Conservation (phyloP, 306 rosid genomes). For the Urtica urens region DNA sequence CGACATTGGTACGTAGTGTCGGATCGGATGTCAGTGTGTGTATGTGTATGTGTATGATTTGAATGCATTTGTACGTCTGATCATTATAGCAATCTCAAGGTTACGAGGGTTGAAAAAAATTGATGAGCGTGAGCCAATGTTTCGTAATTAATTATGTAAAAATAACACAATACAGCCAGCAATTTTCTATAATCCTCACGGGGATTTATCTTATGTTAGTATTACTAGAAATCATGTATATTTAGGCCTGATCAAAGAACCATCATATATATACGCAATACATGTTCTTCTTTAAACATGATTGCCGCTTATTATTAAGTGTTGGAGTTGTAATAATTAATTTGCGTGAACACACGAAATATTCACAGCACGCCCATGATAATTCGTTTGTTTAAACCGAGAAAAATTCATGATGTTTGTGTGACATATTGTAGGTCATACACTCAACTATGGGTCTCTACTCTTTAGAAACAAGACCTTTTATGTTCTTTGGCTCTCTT, state of each 20-base stretch:
- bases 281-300: too few relatives aligned
- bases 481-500: neutral
- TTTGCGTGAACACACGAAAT: neutral
- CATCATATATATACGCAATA: too few relatives aligned
- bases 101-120: too few relatives aligned
- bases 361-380: neutral
- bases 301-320: neutral
- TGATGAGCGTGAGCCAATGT: too few relatives aligned
- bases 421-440: neutral
- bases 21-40: slow-evolving; percentile 6
- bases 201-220: too few relatives aligned
- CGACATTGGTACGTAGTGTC: neutral
- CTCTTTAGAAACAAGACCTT: neutral
- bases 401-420: neutral
- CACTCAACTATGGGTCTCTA: neutral
- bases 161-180: too few relatives aligned
- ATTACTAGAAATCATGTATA: too few relatives aligned
- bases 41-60: slow-evolving; percentile 10
- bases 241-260: neutral
- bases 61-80: neutral
- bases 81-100: neutral
- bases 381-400: neutral
- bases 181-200: too few relatives aligned
- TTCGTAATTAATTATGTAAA: too few relatives aligned
- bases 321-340: neutral